Conservation (phyloP, 192 early-diverging fungal genomes). For the Haplosporangium gracile region DNA sequence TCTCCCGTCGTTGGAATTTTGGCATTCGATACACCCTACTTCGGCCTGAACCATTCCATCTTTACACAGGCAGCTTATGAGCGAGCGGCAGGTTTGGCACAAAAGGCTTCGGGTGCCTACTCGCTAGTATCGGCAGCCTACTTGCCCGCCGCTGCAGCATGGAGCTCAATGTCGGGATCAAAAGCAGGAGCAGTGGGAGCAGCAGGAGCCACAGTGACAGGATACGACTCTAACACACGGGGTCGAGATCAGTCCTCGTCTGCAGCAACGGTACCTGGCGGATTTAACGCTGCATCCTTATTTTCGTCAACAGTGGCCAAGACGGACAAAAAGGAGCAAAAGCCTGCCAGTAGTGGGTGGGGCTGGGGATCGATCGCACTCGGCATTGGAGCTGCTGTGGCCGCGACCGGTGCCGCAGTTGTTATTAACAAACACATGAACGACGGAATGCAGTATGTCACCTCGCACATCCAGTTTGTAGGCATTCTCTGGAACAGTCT, state of each 20-base stretch:
- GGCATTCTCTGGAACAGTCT: conserved; percentile 58
- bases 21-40: conserved; percentile 71
- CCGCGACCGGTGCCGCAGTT: conserved; percentile 57
- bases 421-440: conserved; percentile 53
- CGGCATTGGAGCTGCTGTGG: conserved; percentile 55
- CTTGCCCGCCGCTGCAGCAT: conserved; percentile 22
- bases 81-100: conserved; percentile 46
- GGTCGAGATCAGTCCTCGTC: neutral
- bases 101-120: conserved; percentile 40
- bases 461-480: conserved; percentile 66
- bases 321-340: conserved; percentile 15
- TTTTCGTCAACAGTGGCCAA: conserved; percentile 21
- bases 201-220: neutral
- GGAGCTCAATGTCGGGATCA: conserved; percentile 1
- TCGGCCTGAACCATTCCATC: conserved; percentile 59
- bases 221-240: conserved; percentile 2
- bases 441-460: conserved; percentile 49
- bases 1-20: conserved; percentile 62
- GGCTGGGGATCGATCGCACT: conserved; percentile 56
- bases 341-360: conserved; percentile 42
- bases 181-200: neutral
- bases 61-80: conserved; percentile 55
- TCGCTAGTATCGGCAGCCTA: conserved; percentile 25
- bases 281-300: conserved; percentile 20
- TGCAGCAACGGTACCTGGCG: conserved; percentile 4